Evolutionary conservation across 2,329 filamentous ascomycete genomes (phyloP).

Genomic region (Arthrobotrys pseudoclavata): DNA sequence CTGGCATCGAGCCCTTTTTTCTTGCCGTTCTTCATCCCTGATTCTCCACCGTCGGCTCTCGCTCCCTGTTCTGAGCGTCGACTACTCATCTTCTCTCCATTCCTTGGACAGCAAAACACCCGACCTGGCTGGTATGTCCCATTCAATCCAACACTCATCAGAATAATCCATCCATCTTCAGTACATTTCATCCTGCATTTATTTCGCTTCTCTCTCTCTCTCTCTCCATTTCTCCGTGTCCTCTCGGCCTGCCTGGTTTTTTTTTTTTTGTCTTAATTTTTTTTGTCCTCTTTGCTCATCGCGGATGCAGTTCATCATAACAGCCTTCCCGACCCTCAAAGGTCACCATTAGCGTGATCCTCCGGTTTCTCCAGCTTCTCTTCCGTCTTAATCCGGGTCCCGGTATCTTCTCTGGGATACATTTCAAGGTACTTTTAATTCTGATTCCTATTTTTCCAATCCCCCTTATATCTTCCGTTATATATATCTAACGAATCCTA

Average conservation of each 20-base stretch:
- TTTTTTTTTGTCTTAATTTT: conserved; percentile 31
- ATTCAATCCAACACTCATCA: conserved; percentile 54
- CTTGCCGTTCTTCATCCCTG: conserved; percentile 30
- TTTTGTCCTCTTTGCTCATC: conserved; percentile 49
- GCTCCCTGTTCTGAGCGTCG: conserved; percentile 39
- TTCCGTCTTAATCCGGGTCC: conserved; percentile 26
- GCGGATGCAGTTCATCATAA: conserved; percentile 58
- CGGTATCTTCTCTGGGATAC: conserved; percentile 26
- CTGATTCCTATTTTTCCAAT: background rate
- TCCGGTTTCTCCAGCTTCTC: conserved; percentile 37
- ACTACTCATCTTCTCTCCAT: conserved; percentile 51
- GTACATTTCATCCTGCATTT: conserved; percentile 24
- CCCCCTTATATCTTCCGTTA: conserved; percentile 12
- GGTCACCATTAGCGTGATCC: conserved; percentile 58
- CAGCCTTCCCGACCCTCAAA: conserved; percentile 54
- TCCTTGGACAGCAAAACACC: conserved; percentile 58
- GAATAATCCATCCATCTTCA: conserved; percentile 32
- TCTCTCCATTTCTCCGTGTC: conserved; percentile 27
- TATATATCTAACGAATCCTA: conserved; percentile 14
- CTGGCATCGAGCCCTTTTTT: conserved; percentile 56
- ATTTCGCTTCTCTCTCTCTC: conserved; percentile 24
- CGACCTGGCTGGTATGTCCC: conserved; percentile 59
- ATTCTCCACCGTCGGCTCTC: conserved; percentile 46
- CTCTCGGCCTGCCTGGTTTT: conserved; percentile 16
- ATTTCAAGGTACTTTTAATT: conserved; percentile 36